Percentiles rank a stretch among this genome's conserved stretches.
Evolutionary conservation across 306 rosid species (phyloP).

Genomic region (Cicer chorassanicum): DNA sequence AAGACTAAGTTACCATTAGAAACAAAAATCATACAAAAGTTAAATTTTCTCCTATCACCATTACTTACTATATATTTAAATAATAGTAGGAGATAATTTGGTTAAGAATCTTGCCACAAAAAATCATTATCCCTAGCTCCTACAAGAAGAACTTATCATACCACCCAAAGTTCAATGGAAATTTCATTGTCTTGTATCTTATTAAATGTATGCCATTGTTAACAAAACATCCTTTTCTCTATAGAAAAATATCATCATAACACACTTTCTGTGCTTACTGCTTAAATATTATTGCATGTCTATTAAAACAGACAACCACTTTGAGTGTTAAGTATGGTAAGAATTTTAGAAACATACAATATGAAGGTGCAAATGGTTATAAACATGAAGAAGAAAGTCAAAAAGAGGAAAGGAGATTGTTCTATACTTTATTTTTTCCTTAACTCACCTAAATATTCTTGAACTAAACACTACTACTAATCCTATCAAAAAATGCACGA

Average conservation of each 20-base stretch:
- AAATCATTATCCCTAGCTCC: slow-evolving; percentile 1
- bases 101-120: neutral
- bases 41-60: neutral
- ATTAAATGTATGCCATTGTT: neutral
- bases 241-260: neutral
- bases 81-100: neutral
- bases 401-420: slow-evolving; percentile 5
- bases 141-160: neutral
- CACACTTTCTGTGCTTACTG: neutral
- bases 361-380: neutral
- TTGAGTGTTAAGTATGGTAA: neutral
- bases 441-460: neutral
- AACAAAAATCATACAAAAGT: neutral
- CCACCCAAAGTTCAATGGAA: slow-evolving; percentile 1
- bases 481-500: slow-evolving; percentile 3
- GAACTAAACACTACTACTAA: neutral
- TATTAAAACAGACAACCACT: neutral
- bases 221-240: neutral
- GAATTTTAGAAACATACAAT: neutral
- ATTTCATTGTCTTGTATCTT: neutral
- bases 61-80: neutral
- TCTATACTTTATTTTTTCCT: neutral
- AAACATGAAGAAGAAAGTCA: neutral
- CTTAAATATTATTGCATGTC: neutral
- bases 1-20: neutral